Percentiles rank a stretch among this genome's conserved stretches.
These are phyloP conservation scores for Fusarium marasasianum DNA, from an alignment of 2,329 filamentous ascomycete species.

Conservation along the genomic window DNA sequence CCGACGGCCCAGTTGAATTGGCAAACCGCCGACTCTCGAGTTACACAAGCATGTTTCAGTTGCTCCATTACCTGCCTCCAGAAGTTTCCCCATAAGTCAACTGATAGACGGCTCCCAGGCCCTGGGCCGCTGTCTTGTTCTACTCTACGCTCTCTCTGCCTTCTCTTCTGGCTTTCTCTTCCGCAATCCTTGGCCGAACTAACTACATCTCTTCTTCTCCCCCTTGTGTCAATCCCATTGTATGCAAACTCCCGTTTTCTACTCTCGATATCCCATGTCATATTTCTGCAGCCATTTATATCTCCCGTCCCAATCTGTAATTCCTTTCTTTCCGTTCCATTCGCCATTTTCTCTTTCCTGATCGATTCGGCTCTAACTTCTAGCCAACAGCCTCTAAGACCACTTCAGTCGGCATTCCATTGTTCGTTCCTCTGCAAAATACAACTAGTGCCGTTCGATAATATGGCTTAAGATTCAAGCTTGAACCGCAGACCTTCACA, in stretches of 20 bases:
- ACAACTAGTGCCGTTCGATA: conserved; percentile 12
- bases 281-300: neutral
- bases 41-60: conserved; percentile 52
- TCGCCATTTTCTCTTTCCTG: neutral
- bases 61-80: conserved; percentile 34
- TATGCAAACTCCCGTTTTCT: conserved; percentile 12
- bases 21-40: conserved; percentile 43
- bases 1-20: conserved; percentile 40
- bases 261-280: neutral
- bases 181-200: conserved; percentile 5
- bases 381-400: neutral
- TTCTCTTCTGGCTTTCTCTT: conserved; percentile 1
- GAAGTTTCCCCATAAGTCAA: conserved; percentile 39
- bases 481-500: neutral
- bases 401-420: neutral
- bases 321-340: neutral
- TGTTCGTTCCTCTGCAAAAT: neutral
- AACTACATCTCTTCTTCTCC: conserved; percentile 5
- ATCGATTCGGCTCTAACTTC: conserved; percentile 8
- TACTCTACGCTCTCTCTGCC: conserved; percentile 6
- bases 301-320: neutral
- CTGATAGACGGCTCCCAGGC: conserved; percentile 14
- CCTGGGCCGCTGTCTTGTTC: neutral
- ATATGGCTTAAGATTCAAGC: conserved; percentile 13
- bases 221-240: neutral